These are phyloP conservation scores for Aspergillus awamori DNA, from an alignment of 2,329 filamentous ascomycete species.

Conservation along the genomic window DNA sequence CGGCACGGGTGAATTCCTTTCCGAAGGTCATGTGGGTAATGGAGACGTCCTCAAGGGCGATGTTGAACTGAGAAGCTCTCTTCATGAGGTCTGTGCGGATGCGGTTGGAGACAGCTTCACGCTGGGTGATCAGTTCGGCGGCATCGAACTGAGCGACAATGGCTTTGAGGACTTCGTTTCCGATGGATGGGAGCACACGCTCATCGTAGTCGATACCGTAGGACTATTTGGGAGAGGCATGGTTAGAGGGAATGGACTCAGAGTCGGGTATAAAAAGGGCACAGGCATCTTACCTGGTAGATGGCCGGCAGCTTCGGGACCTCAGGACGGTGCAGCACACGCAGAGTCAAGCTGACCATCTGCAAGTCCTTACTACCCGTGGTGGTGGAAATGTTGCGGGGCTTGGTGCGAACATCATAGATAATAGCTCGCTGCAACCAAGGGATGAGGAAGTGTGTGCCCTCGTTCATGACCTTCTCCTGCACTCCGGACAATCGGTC, in stretches of 20 bases:
- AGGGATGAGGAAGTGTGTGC: constrained; percentile 92
- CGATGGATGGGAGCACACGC: constrained; percentile 95
- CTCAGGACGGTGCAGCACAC: constrained; percentile 92
- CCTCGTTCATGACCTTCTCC: constrained; percentile 89
- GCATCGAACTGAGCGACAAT: constrained; percentile 99
- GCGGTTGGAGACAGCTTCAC: constrained; percentile 92
- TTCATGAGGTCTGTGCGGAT: constrained; percentile 91
- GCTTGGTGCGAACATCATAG: constrained; percentile 97
- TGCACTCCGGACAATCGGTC: constrained; percentile 90
- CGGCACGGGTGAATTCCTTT: constrained; percentile 96
- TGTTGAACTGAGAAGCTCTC: constrained; percentile 97
- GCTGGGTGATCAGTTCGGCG: constrained; percentile 96
- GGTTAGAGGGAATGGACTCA: not conserved
- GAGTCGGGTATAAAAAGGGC: not conserved
- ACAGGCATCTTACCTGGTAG: constrained; percentile 75
- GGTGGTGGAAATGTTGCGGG: constrained; percentile 94
- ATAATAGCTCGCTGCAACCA: constrained; percentile 95
- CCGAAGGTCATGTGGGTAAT: constrained; percentile 99
- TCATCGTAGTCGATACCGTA: constrained; percentile 99
- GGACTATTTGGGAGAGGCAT: constrained; percentile 59
- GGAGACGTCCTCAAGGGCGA: constrained; percentile 95
- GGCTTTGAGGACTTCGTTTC: constrained; percentile 98
- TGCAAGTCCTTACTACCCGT: constrained; percentile 98
- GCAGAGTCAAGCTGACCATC: constrained; percentile 97
- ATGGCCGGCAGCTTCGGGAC: constrained; percentile 93